These are phyloP conservation scores for Clonostachys solani DNA, from an alignment of 2,329 filamentous ascomycete genomes.

Conservation along the genomic window DNA sequence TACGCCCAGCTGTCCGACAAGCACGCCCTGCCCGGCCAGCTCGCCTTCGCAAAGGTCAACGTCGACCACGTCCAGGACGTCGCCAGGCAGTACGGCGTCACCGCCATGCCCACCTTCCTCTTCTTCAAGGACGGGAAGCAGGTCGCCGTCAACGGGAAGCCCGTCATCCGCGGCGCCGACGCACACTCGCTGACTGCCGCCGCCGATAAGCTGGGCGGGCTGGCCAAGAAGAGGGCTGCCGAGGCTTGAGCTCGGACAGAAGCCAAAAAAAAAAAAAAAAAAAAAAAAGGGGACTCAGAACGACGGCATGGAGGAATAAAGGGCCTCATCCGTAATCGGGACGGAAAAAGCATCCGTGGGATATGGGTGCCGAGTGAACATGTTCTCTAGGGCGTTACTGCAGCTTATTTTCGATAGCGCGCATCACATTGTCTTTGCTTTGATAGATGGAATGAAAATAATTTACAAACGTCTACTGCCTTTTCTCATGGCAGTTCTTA, in stretches of 20 bases:
- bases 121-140: conserved; percentile 72
- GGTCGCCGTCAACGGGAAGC: conserved; percentile 21
- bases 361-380: too few relatives aligned
- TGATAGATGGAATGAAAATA: too few relatives aligned
- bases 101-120: conserved; percentile 91
- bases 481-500: too few relatives aligned
- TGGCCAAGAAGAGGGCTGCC: conserved; percentile 23
- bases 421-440: too few relatives aligned
- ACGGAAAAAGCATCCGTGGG: too few relatives aligned
- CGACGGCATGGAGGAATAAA: too few relatives aligned
- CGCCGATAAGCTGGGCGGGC: conserved; percentile 27
- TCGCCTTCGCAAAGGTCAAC: conserved; percentile 85
- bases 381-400: too few relatives aligned
- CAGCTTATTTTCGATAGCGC: too few relatives aligned
- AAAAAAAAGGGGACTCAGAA: too few relatives aligned
- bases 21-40: conserved; percentile 34
- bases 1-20: conserved; percentile 24
- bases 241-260: conserved; percentile 5
- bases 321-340: too few relatives aligned
- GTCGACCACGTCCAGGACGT: conserved; percentile 78
- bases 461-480: too few relatives aligned
- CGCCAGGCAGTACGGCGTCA: conserved; percentile 70
- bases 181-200: conserved; percentile 20
- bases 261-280: too few relatives aligned
- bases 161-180: conserved; percentile 26